phyloP scores from a whole-genome alignment of 345 rosid species.

The Eucalyptus cladocalyx region DNA sequence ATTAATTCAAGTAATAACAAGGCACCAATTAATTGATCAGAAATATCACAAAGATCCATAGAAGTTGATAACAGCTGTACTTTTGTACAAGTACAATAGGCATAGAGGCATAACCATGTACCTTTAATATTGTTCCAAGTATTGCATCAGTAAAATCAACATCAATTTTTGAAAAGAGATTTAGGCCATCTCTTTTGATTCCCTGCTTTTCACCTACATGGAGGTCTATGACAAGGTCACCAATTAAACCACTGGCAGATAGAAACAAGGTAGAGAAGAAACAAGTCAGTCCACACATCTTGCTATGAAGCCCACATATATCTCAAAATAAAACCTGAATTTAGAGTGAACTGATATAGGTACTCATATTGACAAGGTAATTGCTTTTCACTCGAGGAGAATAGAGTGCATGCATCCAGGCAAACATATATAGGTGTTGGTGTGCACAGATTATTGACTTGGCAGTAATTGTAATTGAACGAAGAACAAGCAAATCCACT shows the following conservation, averaged over 20 bases:
- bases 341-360: background rate
- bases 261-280: background rate
- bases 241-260: constrained; percentile 46
- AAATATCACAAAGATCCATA: background rate
- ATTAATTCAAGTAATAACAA: background rate
- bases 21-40: background rate
- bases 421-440: background rate
- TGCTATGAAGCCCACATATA: background rate
- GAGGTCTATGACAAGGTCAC: constrained; percentile 64
- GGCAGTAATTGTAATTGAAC: background rate
- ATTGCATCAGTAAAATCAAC: constrained; percentile 79
- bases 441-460: background rate
- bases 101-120: background rate
- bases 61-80: background rate
- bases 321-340: background rate
- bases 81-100: background rate
- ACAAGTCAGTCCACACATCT: background rate
- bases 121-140: constrained; percentile 63
- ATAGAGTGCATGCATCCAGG: background rate
- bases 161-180: constrained; percentile 64
- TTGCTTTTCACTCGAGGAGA: background rate
- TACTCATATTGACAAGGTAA: background rate
- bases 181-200: constrained; percentile 68
- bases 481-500: background rate
- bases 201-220: constrained; percentile 64